Evolutionary conservation across 371 early-diverging fungal genomes (phyloP), one percentile per base, ranked within the genome.

Genomic region (Rhizopus delemar): DNA sequence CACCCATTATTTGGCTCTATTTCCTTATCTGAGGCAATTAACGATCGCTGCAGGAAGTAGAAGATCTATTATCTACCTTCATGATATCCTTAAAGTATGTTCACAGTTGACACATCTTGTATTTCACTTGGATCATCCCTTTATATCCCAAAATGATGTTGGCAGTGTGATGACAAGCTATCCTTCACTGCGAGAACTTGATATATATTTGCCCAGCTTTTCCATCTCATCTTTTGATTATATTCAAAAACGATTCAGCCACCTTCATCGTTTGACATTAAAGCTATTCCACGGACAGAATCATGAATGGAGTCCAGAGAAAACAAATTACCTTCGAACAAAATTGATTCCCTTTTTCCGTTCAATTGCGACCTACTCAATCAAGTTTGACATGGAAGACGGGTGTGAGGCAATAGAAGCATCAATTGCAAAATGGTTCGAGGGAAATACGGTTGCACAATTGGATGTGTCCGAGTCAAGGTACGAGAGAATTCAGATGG

Each of bases 21-120:
- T 62, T 56, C 57, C 62, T 3, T 41, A 39, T 2, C 7, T 62
- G 39, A 31, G 39, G 33, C 46, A 51, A 28, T 38, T 62, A 16
- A 62, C 56, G 34, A 56, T 62, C 29, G 22, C 9, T 7, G 48
- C n/a, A 8, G 48, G 48, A 48, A 48, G 48, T 28, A 22, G 29
- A 48, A 48, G 4, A 2, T 29, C 48, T 7, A 48, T 48, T 7
- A 29, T 48, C 48, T 15, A 48, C 7, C 48, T 48, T 29, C 9
- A 48, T 48, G 15, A 29, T 28, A 8, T 48, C 7, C 29, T 48
- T 1, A 22, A 48, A 12, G 29, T 29, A 22, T 48, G 48, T 29
- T 5, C 22, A 8, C 2, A 22, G 2, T 28, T 48, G 9, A 29
- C 9, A 7, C 8, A 22, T 2, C 48, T 48, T 12, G 9, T 8